phyloP scores from a whole-genome alignment of 163 green algal genomes.

The Scenedesmus sp. region DNA sequence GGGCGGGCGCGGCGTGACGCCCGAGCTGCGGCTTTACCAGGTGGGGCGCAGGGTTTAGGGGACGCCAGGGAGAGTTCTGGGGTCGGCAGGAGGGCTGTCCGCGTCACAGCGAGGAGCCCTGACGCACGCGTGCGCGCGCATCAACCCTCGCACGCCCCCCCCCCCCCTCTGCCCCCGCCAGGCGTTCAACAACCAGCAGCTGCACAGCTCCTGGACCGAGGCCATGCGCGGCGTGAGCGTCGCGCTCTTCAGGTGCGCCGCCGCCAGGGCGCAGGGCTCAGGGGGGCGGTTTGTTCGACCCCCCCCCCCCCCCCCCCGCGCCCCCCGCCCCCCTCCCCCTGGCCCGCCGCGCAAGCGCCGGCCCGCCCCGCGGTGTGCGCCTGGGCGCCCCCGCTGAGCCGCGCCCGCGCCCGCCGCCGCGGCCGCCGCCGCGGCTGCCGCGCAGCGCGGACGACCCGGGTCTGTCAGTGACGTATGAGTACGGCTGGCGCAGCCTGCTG shows the following conservation, averaged over 20 bases:
- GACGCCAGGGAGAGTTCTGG: neutral
- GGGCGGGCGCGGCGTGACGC: neutral
- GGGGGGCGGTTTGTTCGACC: too few species aligned
- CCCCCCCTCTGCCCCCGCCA: neutral
- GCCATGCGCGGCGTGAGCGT: constrained; percentile 25
- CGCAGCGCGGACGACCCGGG: constrained; percentile 25
- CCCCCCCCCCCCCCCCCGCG: too few species aligned
- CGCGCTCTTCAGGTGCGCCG: constrained; percentile 26
- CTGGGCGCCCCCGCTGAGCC: too few species aligned
- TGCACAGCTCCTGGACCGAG: constrained; percentile 38
- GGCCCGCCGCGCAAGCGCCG: too few species aligned
- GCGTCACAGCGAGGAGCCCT: neutral
- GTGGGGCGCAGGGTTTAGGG: constrained; percentile 1
- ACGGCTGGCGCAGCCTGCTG: constrained; percentile 30
- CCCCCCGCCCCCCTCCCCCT: too few species aligned
- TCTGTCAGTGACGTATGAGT: constrained; percentile 25
- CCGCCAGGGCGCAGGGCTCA: too few species aligned
- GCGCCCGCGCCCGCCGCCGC: too few species aligned
- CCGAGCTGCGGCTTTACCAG: neutral
- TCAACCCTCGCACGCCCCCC: neutral
- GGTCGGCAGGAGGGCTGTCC: neutral
- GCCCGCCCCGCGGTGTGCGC: too few species aligned
- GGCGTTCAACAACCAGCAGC: constrained; percentile 24
- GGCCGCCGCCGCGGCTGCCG: neutral
- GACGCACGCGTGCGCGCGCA: neutral